Evolutionary conservation across 176 grass and related monocot genomes (phyloP).

Genomic region (Saccharum officinarum): DNA sequence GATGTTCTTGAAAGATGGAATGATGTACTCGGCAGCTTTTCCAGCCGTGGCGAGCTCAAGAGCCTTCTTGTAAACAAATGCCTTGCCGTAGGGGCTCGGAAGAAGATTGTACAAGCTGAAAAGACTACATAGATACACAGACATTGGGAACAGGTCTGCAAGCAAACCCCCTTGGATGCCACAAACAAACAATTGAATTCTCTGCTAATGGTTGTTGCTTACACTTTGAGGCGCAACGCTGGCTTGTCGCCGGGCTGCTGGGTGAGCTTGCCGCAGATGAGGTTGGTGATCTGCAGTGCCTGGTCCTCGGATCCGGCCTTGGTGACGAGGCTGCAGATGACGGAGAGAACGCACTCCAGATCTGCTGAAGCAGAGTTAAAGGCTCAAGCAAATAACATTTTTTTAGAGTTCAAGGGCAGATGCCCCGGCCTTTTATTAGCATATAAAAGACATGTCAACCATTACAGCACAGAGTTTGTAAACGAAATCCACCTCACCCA

Average conservation of each 20-base stretch:
- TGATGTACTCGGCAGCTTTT: conserved; percentile 64
- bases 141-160: neutral
- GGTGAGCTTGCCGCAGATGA: conserved; percentile 75
- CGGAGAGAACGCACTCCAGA: conserved; percentile 79
- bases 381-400: neutral
- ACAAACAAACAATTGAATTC: neutral
- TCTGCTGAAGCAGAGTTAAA: conserved; percentile 34
- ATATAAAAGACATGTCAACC: too few relatives aligned
- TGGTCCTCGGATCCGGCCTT: conserved; percentile 65
- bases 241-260: conserved; percentile 68
- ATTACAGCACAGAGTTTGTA: too few relatives aligned
- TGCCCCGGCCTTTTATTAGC: too few relatives aligned
- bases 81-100: conserved; percentile 56
- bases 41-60: conserved; percentile 60
- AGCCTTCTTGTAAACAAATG: conserved; percentile 77
- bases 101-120: conserved; percentile 88
- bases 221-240: conserved; percentile 77
- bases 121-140: conserved; percentile 28
- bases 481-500: too few relatives aligned
- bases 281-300: conserved; percentile 70
- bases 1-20: conserved; percentile 81
- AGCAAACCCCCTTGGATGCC: neutral
- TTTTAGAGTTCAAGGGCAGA: too few relatives aligned
- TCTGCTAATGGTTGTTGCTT: neutral
- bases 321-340: conserved; percentile 86